Base-by-base conservation (phyloP, 139 green algal genomes). In the Chlamydomonas sp. region DNA sequence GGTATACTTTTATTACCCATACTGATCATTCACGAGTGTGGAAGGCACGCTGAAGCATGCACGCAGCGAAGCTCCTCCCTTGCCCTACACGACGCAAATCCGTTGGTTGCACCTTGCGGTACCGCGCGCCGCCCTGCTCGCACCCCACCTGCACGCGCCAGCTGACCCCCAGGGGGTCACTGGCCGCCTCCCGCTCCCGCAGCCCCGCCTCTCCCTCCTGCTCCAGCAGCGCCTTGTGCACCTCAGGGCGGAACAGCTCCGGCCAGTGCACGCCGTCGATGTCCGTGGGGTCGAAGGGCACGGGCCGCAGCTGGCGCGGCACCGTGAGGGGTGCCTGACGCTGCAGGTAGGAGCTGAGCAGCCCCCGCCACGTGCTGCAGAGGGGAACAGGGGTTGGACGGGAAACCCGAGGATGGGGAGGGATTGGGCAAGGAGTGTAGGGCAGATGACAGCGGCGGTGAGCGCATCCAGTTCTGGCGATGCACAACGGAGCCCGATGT, bases 231-330 rank as follows among this genome's bases (percentile, higher is more conserved):
- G 31, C 31, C 31, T 49, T 49, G 31, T 49, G 31, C 31, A 49
- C 31, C 31, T 49, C 31, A 49, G 31, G 31, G 31, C 31, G 49
- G 66, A 85, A 85, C 58, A 60, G 80, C 4, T n/a, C 14, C 14
- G 80, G 80, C 80, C 80, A 85, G 5, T 66, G 77, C 57, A 18
- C 80, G 17, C 80, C 80, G 49, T 77, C 72, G 57, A 85, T 63
- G 80, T 85, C 80, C 2, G 80, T 78, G 3, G 67, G 15, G 67
- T 85, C 80, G 2, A 85, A 4, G 16, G 67, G 15, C 15, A 59
- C 57, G 58, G 80, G 80, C 15, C 57, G 66, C 67, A 85, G 68
- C 2, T 67, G 80, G 49, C 80, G 80, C 6, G 83, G 83, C 62
- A 87, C 8, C 16, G 1, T 18, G n/a, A 87, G 74, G 0, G 83